Base-by-base conservation (phyloP, 805 yeast species). In the Zygotorulaspora chibaensis region DNA sequence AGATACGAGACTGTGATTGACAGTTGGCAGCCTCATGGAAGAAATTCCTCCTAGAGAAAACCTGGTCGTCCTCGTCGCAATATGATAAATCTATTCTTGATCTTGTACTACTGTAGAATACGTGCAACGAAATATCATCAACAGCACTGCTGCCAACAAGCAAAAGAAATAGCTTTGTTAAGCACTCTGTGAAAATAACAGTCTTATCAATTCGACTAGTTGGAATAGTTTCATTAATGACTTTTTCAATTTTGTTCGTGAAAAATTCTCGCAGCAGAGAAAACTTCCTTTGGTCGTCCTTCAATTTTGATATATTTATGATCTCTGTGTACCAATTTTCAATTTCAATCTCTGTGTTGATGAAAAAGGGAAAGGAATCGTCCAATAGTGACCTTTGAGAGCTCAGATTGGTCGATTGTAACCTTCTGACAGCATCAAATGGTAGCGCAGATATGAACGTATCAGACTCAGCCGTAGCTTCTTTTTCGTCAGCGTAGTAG, bases 81-180 rank as follows among this genome's bases (percentile, higher is more conserved):
- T 77, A 77, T 2, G 74, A 65, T 35, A 87, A 69, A 57, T 86
- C 84, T 35, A 91, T 81, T 27, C 69, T 36, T 31, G 57, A 25
- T 37, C 62, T 54, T 7, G 58, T 46, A 45, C 57, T 52, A 9
- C 53, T 49, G 71, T 70, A 65, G 73, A 84, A 50, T 64, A 69
- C 46, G 62, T 67, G 61, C 63, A 80, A 53, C 68, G 76, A 34
- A 72, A 72, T 59, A 73, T 71, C 64, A 77, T 87, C 74, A 13
- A 89, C 83, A 25, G 77, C 77, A 17, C 81, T 71, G 18, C 81
- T 70, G 43, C 82, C 57, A 1, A 89, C 77, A 6, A 93, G 74
- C 29, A 87, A 70, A 50, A 83, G 68, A 58, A 91, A 88, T 2
- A 90, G 78, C 50, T 80, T 83, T 0, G 96, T 84, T 23, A 87